Evolutionary conservation across 164 flowering plant species (phyloP).

Genomic region (Brasenia schreberi): DNA sequence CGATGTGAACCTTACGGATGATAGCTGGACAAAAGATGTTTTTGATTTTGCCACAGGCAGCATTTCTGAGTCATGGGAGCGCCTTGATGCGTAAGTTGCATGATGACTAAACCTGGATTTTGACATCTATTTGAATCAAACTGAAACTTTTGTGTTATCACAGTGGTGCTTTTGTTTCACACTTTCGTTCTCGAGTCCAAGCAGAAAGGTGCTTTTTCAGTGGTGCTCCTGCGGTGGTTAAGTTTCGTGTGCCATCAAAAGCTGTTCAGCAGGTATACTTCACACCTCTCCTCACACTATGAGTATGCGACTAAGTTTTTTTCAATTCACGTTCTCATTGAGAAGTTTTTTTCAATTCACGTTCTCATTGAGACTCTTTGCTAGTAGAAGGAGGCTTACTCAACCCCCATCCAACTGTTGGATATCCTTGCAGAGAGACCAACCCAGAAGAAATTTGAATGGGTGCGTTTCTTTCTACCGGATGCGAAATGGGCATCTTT

Average conservation of each 20-base stretch:
- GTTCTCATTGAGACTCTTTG: neutral
- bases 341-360: neutral
- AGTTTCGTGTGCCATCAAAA: slow-evolving; percentile 75
- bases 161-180: slow-evolving; percentile 67
- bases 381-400: slow-evolving; percentile 51
- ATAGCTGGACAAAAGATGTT: slow-evolving; percentile 57
- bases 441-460: slow-evolving; percentile 69
- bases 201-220: slow-evolving; percentile 48
- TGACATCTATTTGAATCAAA: neutral
- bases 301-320: too few species aligned
- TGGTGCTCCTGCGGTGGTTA: slow-evolving; percentile 71
- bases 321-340: neutral
- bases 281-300: neutral
- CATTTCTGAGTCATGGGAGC: slow-evolving; percentile 78
- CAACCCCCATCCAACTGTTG: slow-evolving; percentile 67
- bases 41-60: slow-evolving; percentile 62
- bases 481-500: neutral
- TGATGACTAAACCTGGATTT: neutral
- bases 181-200: slow-evolving; percentile 71
- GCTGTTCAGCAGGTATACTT: slow-evolving; percentile 60
- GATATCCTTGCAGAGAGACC: slow-evolving; percentile 80
- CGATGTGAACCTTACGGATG: slow-evolving; percentile 71
- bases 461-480: slow-evolving; percentile 26
- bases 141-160: neutral
- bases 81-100: slow-evolving; percentile 79